Percentiles rank a stretch among this genome's conserved stretches.
phyloP scores from a whole-genome alignment of 73 alveolate species.

The Durusdinium trenchii region DNA sequence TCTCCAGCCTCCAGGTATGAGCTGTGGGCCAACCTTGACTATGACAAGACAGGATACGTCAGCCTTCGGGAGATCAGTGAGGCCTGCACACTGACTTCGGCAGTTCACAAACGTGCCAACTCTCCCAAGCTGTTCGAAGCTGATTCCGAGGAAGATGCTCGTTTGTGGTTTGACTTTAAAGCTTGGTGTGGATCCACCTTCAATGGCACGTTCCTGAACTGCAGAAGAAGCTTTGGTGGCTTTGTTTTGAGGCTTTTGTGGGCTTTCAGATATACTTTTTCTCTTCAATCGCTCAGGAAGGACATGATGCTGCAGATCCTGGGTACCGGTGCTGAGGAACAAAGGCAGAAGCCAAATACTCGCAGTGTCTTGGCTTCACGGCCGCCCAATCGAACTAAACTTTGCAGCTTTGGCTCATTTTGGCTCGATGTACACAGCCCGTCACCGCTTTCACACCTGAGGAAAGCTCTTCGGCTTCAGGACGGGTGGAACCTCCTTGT shows the following conservation, averaged over 20 bases:
- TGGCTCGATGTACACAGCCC: neutral
- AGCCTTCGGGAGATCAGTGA: conserved; percentile 93
- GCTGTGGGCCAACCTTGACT: conserved; percentile 73
- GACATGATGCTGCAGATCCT: conserved; percentile 80
- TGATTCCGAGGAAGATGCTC: conserved; percentile 62
- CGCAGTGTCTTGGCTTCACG: conserved; percentile 20
- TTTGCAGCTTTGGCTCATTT: neutral
- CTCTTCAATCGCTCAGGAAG: conserved; percentile 45
- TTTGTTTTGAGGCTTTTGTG: too few species aligned
- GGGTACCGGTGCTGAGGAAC: conserved; percentile 66
- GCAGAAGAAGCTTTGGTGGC: neutral
- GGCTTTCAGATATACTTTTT: too few species aligned
- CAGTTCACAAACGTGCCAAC: neutral
- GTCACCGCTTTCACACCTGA: neutral
- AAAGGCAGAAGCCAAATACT: conserved; percentile 45
- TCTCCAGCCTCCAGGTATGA: conserved; percentile 44
- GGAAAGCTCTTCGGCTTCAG: conserved; percentile 62
- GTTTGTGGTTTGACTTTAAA: conserved; percentile 81
- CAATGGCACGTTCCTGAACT: conserved; percentile 24
- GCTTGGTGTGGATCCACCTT: conserved; percentile 71
- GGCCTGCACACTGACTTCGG: neutral
- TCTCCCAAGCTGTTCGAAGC: too few species aligned
- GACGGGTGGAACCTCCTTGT: too few species aligned
- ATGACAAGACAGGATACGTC: conserved; percentile 80
- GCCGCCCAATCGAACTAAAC: neutral